Percentiles rank a stretch among this genome's conserved stretches.
These are phyloP conservation scores for Monilinia vaccinii-corymbosi DNA, from an alignment of 2,329 filamentous ascomycete species.

Conservation along the genomic window DNA sequence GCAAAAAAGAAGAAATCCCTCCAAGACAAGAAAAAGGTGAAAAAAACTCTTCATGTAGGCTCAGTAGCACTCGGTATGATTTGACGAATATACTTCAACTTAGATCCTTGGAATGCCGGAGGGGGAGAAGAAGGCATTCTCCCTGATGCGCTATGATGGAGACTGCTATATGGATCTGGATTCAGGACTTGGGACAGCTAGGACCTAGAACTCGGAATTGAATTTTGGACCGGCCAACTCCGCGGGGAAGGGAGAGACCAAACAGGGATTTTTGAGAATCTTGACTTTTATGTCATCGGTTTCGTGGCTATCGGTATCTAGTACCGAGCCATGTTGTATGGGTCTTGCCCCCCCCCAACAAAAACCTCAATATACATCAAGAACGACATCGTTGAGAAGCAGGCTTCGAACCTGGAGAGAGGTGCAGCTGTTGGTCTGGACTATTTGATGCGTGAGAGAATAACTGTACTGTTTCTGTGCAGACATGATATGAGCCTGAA, in stretches of 20 bases:
- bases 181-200: background rate
- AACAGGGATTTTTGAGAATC: background rate
- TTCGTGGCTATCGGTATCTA: constrained; percentile 1
- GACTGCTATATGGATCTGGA: background rate
- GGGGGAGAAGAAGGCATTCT: background rate
- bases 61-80: background rate
- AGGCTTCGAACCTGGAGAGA: background rate
- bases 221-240: background rate
- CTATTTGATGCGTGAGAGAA: background rate
- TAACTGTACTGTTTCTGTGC: background rate
- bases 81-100: background rate
- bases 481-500: background rate
- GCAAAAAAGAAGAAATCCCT: background rate
- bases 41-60: background rate
- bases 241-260: background rate
- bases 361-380: background rate
- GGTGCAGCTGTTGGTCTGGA: background rate
- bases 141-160: background rate
- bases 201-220: background rate
- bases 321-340: background rate
- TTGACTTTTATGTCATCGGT: background rate
- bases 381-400: constrained; percentile 1
- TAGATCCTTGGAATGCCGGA: background rate
- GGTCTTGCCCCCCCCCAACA: too few relatives aligned
- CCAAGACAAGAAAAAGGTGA: background rate